Evolutionary conservation across 371 early-diverging fungal genomes (phyloP).

Genomic region (Mortierella sp.): DNA sequence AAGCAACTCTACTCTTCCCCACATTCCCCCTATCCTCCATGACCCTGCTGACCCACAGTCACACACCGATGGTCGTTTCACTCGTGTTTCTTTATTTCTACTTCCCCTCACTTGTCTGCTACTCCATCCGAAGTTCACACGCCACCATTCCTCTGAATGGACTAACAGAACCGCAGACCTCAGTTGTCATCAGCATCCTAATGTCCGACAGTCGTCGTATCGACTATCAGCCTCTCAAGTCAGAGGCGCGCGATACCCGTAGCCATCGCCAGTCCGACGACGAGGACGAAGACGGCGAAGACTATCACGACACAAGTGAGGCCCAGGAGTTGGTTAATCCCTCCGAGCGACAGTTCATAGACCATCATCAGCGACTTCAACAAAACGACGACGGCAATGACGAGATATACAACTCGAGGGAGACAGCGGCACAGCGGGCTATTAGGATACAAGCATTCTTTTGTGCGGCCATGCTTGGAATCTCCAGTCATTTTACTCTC

Average conservation of each 20-base stretch:
- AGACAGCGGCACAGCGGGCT: constrained; percentile 15
- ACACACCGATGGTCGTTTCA: neutral
- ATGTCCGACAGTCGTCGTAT: constrained; percentile 43
- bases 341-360: constrained; percentile 9
- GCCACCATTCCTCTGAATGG: constrained; percentile 8
- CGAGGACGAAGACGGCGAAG: constrained; percentile 23
- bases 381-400: too few relatives aligned
- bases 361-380: constrained; percentile 10
- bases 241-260: constrained; percentile 14
- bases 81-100: neutral
- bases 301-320: constrained; percentile 18
- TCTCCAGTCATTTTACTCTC: constrained; percentile 37
- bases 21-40: neutral
- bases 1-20: neutral
- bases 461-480: constrained; percentile 44
- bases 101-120: neutral
- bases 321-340: constrained; percentile 31
- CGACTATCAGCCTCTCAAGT: constrained; percentile 40
- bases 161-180: neutral
- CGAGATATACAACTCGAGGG: neutral
- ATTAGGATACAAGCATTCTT: constrained; percentile 43
- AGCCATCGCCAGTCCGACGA: constrained; percentile 13
- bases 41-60: neutral
- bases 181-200: neutral
- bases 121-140: neutral